phyloP scores from a whole-genome alignment of 139 green algal species.

The Chlorella sp. region DNA sequence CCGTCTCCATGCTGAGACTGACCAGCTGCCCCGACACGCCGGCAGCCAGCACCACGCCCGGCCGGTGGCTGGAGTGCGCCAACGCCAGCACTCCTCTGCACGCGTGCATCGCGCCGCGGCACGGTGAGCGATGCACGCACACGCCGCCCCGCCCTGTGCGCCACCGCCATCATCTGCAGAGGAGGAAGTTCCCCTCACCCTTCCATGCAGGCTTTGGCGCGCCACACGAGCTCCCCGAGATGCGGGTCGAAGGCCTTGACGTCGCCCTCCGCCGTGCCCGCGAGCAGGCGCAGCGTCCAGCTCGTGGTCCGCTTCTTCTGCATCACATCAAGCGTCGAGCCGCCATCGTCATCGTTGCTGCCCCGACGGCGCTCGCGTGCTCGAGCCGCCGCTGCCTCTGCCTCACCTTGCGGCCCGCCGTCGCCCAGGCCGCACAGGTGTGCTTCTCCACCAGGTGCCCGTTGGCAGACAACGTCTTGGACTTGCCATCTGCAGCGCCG shows the following conservation, averaged over 20 bases:
- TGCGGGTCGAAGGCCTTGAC: background rate
- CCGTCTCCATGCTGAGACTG: background rate
- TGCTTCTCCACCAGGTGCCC: background rate
- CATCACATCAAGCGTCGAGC: too few relatives aligned
- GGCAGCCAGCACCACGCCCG: background rate
- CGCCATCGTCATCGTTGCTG: too few relatives aligned
- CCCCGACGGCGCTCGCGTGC: too few relatives aligned
- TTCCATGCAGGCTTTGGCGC: background rate
- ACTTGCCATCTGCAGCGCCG: background rate
- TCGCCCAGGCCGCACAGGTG: background rate
- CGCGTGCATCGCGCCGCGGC: too few relatives aligned
- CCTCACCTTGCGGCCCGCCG: background rate
- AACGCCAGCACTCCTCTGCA: background rate
- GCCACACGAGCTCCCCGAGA: background rate
- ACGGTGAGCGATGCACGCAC: too few relatives aligned
- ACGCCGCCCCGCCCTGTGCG: too few relatives aligned
- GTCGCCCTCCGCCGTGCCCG: background rate
- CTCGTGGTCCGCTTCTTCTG: background rate
- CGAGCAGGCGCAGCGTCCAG: background rate
- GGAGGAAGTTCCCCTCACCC: background rate
- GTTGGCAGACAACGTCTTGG: background rate
- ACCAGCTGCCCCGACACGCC: background rate
- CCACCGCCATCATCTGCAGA: too few relatives aligned
- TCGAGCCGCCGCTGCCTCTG: too few relatives aligned
- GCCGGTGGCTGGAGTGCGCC: background rate